A percentile compares a stretch with the other conserved stretches of the same genome.
phyloP scores from a whole-genome alignment of 2,329 filamentous ascomycete species.

The Sporothrix pseudoabietina region DNA sequence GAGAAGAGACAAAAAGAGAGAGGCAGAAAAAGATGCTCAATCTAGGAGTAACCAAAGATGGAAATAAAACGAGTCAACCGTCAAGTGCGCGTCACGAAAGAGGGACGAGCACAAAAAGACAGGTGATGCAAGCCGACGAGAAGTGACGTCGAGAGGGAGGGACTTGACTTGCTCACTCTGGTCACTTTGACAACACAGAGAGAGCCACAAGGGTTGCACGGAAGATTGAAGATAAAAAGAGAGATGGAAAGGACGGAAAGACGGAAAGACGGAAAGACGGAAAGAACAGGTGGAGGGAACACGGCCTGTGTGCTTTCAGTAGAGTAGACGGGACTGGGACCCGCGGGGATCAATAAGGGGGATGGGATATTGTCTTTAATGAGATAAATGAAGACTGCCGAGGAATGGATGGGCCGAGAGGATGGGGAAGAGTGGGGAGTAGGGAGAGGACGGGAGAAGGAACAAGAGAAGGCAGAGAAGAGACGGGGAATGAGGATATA shows the following conservation, averaged over 20 bases:
- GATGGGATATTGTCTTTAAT: not conserved
- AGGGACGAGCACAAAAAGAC: not conserved
- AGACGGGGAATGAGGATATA: slow-evolving; percentile 12
- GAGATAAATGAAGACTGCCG: not conserved
- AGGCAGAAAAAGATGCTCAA: not conserved
- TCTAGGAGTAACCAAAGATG: slow-evolving; percentile 1
- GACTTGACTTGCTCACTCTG: not conserved
- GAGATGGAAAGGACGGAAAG: not conserved
- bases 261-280: not conserved
- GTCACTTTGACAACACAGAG: not conserved
- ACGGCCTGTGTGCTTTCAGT: not conserved
- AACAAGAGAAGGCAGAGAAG: not conserved
- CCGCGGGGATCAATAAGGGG: not conserved
- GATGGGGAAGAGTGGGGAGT: not conserved
- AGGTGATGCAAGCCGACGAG: not conserved
- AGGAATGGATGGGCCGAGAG: slow-evolving; percentile 9
- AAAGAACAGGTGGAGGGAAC: slow-evolving; percentile 13
- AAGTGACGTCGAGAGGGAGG: not conserved
- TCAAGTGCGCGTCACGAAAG: not conserved
- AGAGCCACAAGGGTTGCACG: not conserved
- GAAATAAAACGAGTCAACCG: not conserved
- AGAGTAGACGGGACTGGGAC: not conserved
- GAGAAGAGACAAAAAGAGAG: not conserved
- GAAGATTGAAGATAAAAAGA: not conserved
- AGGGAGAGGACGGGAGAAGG: slow-evolving; percentile 1